Evolutionary conservation across 345 rosid species (phyloP).

Genomic region (Populus deltoides): DNA sequence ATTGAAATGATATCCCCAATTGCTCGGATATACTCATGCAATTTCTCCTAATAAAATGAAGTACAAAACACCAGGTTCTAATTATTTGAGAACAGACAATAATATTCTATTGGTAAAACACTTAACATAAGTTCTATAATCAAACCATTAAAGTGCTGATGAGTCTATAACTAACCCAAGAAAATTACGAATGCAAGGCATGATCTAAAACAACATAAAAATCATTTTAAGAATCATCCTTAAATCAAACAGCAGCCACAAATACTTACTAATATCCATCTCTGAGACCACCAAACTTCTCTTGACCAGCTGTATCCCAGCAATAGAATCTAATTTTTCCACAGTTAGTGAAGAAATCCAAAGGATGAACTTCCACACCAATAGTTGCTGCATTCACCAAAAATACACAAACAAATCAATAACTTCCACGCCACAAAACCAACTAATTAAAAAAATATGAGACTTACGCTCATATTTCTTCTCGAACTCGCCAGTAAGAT

Average conservation of each 20-base stretch:
- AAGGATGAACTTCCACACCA: constrained; percentile 93
- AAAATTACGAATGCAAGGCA: no score
- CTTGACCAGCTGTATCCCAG: constrained; percentile 99
- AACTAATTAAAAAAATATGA: background rate
- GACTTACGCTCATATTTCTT: constrained; percentile 89
- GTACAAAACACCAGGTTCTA: no score
- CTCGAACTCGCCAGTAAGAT: constrained; percentile 94
- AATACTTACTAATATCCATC: constrained; percentile 89
- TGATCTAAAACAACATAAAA: no score
- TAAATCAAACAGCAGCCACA: background rate
- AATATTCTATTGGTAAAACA: no score
- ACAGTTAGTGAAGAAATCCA: constrained; percentile 90
- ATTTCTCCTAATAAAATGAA: no score
- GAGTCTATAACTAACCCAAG: no score
- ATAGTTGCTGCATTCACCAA: constrained; percentile 58
- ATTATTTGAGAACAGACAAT: no score
- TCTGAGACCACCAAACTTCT: constrained; percentile 89
- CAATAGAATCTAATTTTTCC: constrained; percentile 90
- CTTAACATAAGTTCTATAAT: no score
- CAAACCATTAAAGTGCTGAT: no score
- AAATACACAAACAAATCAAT: background rate
- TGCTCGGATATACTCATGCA: no score
- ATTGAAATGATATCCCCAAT: no score
- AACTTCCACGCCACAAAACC: background rate
- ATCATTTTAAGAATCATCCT: no score